phyloP scores from a whole-genome alignment of 1,139 yeast genomes.

The Candida sojae region DNA sequence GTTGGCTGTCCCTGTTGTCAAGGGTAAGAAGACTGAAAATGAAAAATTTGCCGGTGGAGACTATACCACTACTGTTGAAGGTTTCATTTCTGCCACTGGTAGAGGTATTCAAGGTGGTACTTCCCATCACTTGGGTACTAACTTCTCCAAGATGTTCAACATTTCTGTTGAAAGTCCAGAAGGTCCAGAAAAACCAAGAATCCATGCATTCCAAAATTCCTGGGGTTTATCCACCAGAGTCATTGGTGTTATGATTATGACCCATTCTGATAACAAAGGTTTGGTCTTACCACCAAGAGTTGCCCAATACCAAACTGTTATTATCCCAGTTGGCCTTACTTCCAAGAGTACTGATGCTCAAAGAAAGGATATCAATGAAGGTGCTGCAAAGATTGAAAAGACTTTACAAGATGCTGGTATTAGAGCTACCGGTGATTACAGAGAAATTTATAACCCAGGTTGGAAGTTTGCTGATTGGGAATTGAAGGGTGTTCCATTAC shows the following conservation, averaged over 20 bases:
- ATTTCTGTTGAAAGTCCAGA: slow-evolving; percentile 94
- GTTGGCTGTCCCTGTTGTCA: slow-evolving; percentile 95
- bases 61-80: slow-evolving; percentile 94
- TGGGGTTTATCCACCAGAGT: slow-evolving; percentile 99
- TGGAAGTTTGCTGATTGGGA: slow-evolving; percentile 99
- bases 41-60: slow-evolving; percentile 99
- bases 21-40: slow-evolving; percentile 94
- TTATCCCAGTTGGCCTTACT: slow-evolving; percentile 94
- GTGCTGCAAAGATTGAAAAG: slow-evolving; percentile 67
- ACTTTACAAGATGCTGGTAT: slow-evolving; percentile 58
- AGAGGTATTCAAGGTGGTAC: slow-evolving; percentile 99
- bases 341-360: slow-evolving; percentile 79
- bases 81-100: slow-evolving; percentile 96
- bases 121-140: slow-evolving; percentile 96
- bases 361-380: slow-evolving; percentile 65
- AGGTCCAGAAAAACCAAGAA: slow-evolving; percentile 81
- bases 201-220: slow-evolving; percentile 92
- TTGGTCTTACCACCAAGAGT: slow-evolving; percentile 97
- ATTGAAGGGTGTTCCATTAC: slow-evolving; percentile 91
- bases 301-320: slow-evolving; percentile 87
- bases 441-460: slow-evolving; percentile 95
- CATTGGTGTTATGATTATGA: slow-evolving; percentile 99
- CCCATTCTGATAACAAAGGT: slow-evolving; percentile 98
- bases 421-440: slow-evolving; percentile 82
- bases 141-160: slow-evolving; percentile 98